Conservation (phyloP, 192 early-diverging fungal genomes). For the Podila clonocystis region DNA sequence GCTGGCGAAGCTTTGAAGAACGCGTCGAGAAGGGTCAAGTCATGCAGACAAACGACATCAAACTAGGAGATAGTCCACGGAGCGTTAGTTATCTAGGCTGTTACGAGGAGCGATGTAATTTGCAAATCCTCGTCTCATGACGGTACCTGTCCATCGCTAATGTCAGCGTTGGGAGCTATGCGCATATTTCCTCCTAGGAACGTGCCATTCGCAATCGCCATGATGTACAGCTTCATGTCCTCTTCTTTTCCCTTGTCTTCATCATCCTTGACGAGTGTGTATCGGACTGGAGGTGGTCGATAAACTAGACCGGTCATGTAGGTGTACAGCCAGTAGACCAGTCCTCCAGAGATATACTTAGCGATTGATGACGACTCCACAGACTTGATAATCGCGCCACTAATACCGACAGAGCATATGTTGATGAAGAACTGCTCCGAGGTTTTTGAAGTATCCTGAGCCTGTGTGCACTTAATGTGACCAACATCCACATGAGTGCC, state of each 20-base stretch:
- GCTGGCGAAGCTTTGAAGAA: conserved; percentile 32
- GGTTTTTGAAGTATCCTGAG: conserved; percentile 7
- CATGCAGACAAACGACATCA: conserved; percentile 38
- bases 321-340: conserved; percentile 46
- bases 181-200: conserved; percentile 47
- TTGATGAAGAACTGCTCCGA: conserved; percentile 40
- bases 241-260: conserved; percentile 9
- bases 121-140: background rate
- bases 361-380: conserved; percentile 37
- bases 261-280: background rate
- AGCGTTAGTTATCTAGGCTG: background rate
- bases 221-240: conserved; percentile 33
- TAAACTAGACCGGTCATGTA: conserved; percentile 36
- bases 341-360: conserved; percentile 30
- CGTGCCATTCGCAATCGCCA: conserved; percentile 38
- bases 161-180: conserved; percentile 36
- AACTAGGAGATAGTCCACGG: conserved; percentile 3
- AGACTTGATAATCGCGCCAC: conserved; percentile 40
- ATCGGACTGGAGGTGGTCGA: conserved; percentile 24
- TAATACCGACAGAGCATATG: conserved; percentile 42
- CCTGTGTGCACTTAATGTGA: conserved; percentile 18
- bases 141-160: conserved; percentile 26
- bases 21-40: conserved; percentile 20
- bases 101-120: too few species aligned
- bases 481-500: conserved; percentile 33